A percentile compares a stretch with the other conserved stretches of the same genome.
Evolutionary conservation across 225 moss, liverwort and hornwort species (phyloP).

Genomic region (Sphagnum contortum): DNA sequence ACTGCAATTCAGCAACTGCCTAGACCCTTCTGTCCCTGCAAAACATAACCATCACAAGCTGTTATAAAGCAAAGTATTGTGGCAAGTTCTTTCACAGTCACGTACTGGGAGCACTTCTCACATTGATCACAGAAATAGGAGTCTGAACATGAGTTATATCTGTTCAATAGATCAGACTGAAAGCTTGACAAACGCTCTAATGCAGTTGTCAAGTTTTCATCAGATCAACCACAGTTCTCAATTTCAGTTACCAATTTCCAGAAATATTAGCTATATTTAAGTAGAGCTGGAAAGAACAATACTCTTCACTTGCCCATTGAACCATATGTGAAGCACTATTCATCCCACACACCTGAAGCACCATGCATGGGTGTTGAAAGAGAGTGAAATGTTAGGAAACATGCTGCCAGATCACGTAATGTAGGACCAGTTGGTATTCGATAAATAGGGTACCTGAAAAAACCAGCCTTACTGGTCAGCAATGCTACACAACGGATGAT

Average conservation of each 20-base stretch:
- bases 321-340: no score
- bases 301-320: no score
- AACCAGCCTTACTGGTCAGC: background rate
- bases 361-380: conserved; percentile 27
- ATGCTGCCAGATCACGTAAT: conserved; percentile 43
- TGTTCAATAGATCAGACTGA: no score
- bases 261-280: background rate
- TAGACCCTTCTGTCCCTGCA: background rate
- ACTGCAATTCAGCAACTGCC: conserved; percentile 4
- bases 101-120: no score
- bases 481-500: background rate
- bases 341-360: conserved; percentile 16
- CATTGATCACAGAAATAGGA: no score
- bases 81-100: no score
- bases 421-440: conserved; percentile 61
- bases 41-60: no score
- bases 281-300: no score
- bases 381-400: conserved; percentile 50
- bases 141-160: no score
- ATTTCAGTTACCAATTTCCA: background rate
- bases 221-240: background rate
- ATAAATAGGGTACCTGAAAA: conserved; percentile 34
- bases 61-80: no score
- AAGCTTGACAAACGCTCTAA: no score
- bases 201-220: background rate